Conservation (phyloP, 805 yeast genomes). For the Wickerhamomyces mucosus region DNA sequence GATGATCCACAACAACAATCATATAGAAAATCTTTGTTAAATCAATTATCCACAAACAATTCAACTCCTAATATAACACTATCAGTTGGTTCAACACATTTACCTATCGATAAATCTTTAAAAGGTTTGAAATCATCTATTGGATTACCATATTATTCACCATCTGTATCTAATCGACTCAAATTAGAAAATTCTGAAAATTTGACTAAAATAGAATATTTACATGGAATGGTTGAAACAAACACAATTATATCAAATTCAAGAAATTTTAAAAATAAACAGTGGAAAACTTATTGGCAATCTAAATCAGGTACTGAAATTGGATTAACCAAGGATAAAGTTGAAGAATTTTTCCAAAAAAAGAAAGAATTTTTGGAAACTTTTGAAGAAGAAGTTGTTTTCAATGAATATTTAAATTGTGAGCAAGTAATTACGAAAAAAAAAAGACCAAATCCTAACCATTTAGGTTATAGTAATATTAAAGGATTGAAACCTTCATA, state of each 20-base stretch:
- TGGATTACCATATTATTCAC: slow-evolving; percentile 35
- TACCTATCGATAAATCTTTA: slow-evolving; percentile 10
- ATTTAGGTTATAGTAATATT: slow-evolving; percentile 35
- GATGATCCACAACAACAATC: slow-evolving; percentile 8
- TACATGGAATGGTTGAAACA: slow-evolving; percentile 38
- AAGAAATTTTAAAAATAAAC: slow-evolving; percentile 31
- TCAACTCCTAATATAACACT: slow-evolving; percentile 3
- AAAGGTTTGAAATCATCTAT: slow-evolving; percentile 20
- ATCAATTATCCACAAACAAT: slow-evolving; percentile 6
- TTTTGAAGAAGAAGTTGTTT: slow-evolving; percentile 21
- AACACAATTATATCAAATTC: slow-evolving; percentile 35
- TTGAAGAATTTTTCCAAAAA: slow-evolving; percentile 16
- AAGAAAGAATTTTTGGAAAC: slow-evolving; percentile 24
- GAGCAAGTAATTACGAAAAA: slow-evolving; percentile 35
- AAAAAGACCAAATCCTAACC: slow-evolving; percentile 39
- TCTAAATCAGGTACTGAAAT: slow-evolving; percentile 31
- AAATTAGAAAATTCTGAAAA: slow-evolving; percentile 24
- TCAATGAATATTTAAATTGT: slow-evolving; percentile 30
- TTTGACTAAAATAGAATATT: slow-evolving; percentile 37
- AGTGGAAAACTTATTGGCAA: slow-evolving; percentile 41
- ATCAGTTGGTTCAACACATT: slow-evolving; percentile 7
- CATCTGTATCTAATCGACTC: slow-evolving; percentile 20
- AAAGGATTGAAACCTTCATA: slow-evolving; percentile 37
- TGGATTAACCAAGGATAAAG: slow-evolving; percentile 21
- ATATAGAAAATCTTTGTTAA: slow-evolving; percentile 9